Base-by-base conservation (phyloP, 169 alveolate genomes). In the Eimeria nieschulzi region DNA sequence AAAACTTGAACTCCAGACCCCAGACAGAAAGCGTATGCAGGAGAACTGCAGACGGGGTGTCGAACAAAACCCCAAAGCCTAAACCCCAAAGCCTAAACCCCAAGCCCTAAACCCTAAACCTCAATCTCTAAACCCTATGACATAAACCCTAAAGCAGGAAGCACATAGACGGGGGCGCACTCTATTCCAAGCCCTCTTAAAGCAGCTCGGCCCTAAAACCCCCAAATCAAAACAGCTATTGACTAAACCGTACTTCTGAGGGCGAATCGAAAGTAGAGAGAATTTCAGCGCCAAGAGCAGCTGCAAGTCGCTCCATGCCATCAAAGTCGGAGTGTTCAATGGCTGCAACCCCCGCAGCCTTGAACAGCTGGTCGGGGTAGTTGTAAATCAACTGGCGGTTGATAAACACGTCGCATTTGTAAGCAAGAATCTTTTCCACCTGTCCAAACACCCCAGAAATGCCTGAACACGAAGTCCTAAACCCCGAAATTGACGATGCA, bases 321-420 rank as follows among this genome's bases (percentile, higher is more conserved):
- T 99, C 99, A 90, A 99, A 99, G 95, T 99, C 99, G 64, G 99
- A 99, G 92, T 99, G 99, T 95, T 99, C 99, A 76, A 99, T 99
- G 53, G 99, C 99, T 98, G 98, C 97, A 64, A 99, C 98, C 17
- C 79, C 86, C n/a, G 93, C 94, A 26, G 98, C 99, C 75, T 98
- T 98, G 95, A 99, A 96, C 33, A 98, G 93, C 94, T 98, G 98
- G 94, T 99, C 99, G 6, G 99, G 99, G 94, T 99, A 99, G 97
- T 99, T 99, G 96, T 99, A 99, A 61, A 99, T 99, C 85, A 99
- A 94, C 95, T 99, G 99, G 83, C 99, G 97, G 95, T 99, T 99
- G 87, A 99, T 99, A 96, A 99, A 99, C 51, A 99, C 99, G 93
- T 98, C 98, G 96, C 99, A 99, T 82, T 99, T 98, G 95, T 98